A percentile compares a stretch with the other conserved stretches of the same genome.
phyloP scores from a whole-genome alignment of 495 filamentous ascomycete genomes.

The Hypoxylon intermedium region DNA sequence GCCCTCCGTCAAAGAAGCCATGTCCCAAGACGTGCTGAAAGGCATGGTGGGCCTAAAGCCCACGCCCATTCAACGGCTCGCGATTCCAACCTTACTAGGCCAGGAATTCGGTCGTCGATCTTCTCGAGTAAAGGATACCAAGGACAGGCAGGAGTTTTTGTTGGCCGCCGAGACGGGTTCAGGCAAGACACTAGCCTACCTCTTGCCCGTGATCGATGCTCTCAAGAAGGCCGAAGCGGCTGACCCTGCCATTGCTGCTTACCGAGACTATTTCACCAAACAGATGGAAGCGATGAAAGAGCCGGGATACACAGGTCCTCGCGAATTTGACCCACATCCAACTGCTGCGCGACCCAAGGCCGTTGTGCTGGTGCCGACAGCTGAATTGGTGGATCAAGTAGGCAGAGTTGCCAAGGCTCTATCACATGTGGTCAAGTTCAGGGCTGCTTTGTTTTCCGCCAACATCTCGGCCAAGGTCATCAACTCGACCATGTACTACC shows the following conservation, averaged over 20 bases:
- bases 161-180: conserved; percentile 96
- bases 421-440: conserved; percentile 82
- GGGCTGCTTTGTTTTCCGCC: conserved; percentile 79
- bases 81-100: conserved; percentile 79
- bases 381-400: conserved; percentile 92
- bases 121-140: conserved; percentile 20
- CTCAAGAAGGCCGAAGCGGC: conserved; percentile 77
- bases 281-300: conserved; percentile 57
- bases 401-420: conserved; percentile 77
- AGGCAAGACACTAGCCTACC: conserved; percentile 92
- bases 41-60: conserved; percentile 75
- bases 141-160: conserved; percentile 73
- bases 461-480: conserved; percentile 78
- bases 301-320: conserved; percentile 58
- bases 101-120: conserved; percentile 34
- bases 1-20: conserved; percentile 73
- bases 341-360: conserved; percentile 78
- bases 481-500: conserved; percentile 80
- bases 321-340: conserved; percentile 69
- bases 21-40: conserved; percentile 72
- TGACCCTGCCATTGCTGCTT: conserved; percentile 63
- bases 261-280: conserved; percentile 53
- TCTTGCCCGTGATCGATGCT: conserved; percentile 80
- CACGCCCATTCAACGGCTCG: conserved; percentile 86
- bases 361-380: conserved; percentile 89